Evolutionary conservation across 2,329 filamentous ascomycete genomes (phyloP), one percentile per base, ranked within the genome.

Genomic region (Amphichorda felina): DNA sequence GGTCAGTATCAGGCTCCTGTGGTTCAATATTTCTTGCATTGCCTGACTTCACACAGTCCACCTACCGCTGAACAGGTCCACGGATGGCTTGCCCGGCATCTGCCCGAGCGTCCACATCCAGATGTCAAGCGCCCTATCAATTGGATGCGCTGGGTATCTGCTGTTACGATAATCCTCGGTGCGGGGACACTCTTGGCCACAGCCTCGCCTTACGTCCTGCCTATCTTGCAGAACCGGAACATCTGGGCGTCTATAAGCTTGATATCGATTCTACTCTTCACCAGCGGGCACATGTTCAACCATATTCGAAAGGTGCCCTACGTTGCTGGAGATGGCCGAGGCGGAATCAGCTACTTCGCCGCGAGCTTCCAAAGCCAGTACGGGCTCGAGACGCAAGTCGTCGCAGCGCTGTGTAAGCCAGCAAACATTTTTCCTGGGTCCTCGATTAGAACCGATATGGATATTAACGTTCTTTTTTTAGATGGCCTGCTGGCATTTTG

Each of bases 281-380:
- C 82, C 32, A 91, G 83, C 48, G 93, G 91, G 27, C 88, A 96
- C 61, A 98, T 98, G 93, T 98, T 93, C 72, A 98, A 96, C 60
- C 88, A 95, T 54, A 98, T 98, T 53, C 77, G 93, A 48, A 89
- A 91, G 57, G 85, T 93, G 3, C 91, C 91, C 3, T 98, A 98
- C 49, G 86, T 96, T 22, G 70, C 78, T 29, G 83, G 82, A 29
- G 79, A 96, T 54, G 85, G 86, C 26, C 77, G 73, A 37, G 91
- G 91, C 14, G 87, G 87, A 5, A 75, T 98, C 42, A 83, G 63
- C 52, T 96, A 96, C 58, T 91, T 98, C 58, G 85, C 89, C 4
- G 71, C 72, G 27, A 89, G 91, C 1, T 98, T 98, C 61, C 86
- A 89, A 57, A 94, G 78, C 55, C 91, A 98, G 55, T 87, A 81